Conservation (phyloP, 257 asterid genomes). For the Linderniella brevidens region DNA sequence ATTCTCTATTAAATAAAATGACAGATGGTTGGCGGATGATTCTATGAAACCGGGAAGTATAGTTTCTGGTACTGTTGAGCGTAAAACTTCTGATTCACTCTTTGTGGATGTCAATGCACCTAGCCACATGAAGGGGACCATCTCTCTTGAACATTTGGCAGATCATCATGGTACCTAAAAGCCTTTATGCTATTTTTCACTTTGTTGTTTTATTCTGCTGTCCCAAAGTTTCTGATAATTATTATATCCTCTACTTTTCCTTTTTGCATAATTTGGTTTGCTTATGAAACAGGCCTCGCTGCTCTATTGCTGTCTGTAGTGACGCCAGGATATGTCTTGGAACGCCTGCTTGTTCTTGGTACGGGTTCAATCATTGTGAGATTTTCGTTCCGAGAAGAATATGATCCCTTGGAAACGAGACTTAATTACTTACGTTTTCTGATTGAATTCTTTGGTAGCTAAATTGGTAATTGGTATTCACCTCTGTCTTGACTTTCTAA, state of each 20-base stretch:
- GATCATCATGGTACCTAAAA: slow-evolving; percentile 60
- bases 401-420: no score
- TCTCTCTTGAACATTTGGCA: slow-evolving; percentile 69
- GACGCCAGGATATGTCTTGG: slow-evolving; percentile 78
- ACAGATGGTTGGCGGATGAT: slow-evolving; percentile 39
- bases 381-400: no score
- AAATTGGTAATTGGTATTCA: neutral
- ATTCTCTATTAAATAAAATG: neutral
- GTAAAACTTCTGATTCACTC: slow-evolving; percentile 37
- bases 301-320: slow-evolving; percentile 37
- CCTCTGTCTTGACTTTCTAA: slow-evolving; percentile 3
- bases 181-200: slow-evolving; percentile 3
- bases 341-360: slow-evolving; percentile 88
- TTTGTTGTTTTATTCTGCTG: neutral
- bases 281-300: slow-evolving; percentile 49
- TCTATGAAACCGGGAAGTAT: slow-evolving; percentile 48
- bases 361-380: slow-evolving; percentile 3
- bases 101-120: slow-evolving; percentile 35
- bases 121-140: slow-evolving; percentile 52
- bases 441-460: neutral
- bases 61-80: slow-evolving; percentile 78
- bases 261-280: neutral
- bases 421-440: neutral
- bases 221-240: neutral
- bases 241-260: neutral